These are phyloP conservation scores for Salix dunnii DNA, from an alignment of 345 rosid genomes.

Conservation along the genomic window DNA sequence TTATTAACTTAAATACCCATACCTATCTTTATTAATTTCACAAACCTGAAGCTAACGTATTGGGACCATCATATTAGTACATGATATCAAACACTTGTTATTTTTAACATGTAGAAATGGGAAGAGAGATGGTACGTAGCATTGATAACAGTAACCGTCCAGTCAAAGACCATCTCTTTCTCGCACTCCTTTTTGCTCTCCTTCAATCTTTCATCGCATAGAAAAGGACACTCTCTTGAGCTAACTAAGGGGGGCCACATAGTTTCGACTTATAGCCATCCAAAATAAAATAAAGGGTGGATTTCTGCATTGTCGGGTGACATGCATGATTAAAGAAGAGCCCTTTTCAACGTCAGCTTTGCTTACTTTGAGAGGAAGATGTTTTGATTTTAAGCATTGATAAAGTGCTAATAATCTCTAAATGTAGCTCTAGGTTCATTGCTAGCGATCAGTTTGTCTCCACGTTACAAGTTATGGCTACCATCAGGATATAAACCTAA, in stretches of 20 bases:
- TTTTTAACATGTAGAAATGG: too few relatives aligned
- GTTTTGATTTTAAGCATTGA: background rate
- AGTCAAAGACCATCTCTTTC: slow-evolving; percentile 4
- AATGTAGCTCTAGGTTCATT: too few relatives aligned
- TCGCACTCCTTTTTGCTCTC: background rate
- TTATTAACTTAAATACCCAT: too few relatives aligned
- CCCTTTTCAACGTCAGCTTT: slow-evolving; percentile 7
- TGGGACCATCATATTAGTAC: too few relatives aligned
- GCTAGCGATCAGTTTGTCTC: background rate
- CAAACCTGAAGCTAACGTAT: too few relatives aligned
- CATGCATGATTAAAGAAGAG: slow-evolving; percentile 20
- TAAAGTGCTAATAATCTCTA: background rate
- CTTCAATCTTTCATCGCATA: slow-evolving; percentile 27
- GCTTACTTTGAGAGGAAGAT: slow-evolving; percentile 20
- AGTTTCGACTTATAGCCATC: slow-evolving; percentile 15
- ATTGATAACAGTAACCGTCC: slow-evolving; percentile 4
- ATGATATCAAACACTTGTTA: too few relatives aligned
- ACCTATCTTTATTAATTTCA: too few relatives aligned
- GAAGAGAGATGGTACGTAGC: background rate
- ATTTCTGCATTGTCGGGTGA: slow-evolving; percentile 4
- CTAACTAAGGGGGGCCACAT: background rate
- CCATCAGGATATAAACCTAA: background rate
- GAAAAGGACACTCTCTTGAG: slow-evolving; percentile 20
- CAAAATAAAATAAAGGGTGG: slow-evolving; percentile 7
- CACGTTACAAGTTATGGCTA: background rate